Evolutionary conservation across 257 asterid genomes (phyloP).

Genomic region (Coffea eugenioides): DNA sequence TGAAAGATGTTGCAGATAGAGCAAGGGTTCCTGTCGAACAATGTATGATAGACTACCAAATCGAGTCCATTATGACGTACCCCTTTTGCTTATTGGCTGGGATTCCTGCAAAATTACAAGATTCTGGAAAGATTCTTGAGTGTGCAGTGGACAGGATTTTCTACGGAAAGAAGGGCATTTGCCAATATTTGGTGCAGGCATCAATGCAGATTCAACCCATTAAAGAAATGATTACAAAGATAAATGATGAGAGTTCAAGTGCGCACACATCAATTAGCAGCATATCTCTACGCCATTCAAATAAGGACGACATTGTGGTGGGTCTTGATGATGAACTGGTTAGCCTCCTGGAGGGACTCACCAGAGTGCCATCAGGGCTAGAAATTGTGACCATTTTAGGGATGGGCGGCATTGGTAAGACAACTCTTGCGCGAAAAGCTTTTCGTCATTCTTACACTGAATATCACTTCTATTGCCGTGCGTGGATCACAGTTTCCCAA

Average conservation of each 20-base stretch:
- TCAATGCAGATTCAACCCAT: too few species aligned
- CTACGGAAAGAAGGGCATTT: neutral
- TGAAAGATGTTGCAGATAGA: neutral
- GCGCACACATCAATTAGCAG: too few species aligned
- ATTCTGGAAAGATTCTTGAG: neutral
- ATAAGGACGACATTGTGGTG: too few species aligned
- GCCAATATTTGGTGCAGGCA: too few species aligned
- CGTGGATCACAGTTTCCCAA: conserved; percentile 10
- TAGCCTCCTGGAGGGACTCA: too few species aligned
- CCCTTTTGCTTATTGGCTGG: neutral
- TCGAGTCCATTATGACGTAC: neutral
- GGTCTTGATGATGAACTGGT: too few species aligned
- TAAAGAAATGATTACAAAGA: too few species aligned
- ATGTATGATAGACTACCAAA: neutral
- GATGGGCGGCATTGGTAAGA: neutral
- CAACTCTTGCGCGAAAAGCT: neutral
- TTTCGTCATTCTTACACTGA: neutral
- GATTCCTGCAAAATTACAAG: neutral
- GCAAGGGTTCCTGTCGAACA: neutral
- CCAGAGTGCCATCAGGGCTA: too few species aligned
- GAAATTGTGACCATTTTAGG: too few species aligned
- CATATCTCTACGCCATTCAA: too few species aligned
- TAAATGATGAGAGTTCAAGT: too few species aligned
- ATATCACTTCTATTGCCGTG: conserved; percentile 8
- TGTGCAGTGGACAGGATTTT: neutral